A percentile compares a stretch with the other conserved stretches of the same genome.
These are phyloP conservation scores for Ochetophila trinervis DNA, from an alignment of 306 rosid genomes.

Conservation along the genomic window DNA sequence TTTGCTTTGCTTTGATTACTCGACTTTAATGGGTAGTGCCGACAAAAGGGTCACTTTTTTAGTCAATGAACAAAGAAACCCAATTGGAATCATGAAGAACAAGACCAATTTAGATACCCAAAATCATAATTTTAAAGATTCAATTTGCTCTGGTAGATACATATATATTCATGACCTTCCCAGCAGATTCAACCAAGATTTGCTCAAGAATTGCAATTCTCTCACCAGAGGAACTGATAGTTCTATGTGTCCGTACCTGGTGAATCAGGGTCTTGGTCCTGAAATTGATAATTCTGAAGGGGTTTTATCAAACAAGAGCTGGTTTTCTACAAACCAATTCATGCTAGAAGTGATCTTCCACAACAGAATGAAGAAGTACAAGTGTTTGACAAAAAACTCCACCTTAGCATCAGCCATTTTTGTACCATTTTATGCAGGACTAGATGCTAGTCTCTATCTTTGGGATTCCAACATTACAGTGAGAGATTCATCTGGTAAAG, in stretches of 20 bases:
- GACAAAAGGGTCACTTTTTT: slow-evolving; percentile 20
- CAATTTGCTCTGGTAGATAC: slow-evolving; percentile 52
- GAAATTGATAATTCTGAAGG: slow-evolving; percentile 28
- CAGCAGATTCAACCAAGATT: slow-evolving; percentile 50
- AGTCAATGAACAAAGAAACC: slow-evolving; percentile 21
- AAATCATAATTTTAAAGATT: slow-evolving; percentile 16
- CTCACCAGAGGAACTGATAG: slow-evolving; percentile 74
- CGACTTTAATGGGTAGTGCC: slow-evolving; percentile 25
- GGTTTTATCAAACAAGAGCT: slow-evolving; percentile 40
- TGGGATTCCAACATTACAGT: slow-evolving; percentile 53
- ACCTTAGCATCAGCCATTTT: slow-evolving; percentile 64
- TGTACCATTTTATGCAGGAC: slow-evolving; percentile 88
- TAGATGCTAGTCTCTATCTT: slow-evolving; percentile 69
- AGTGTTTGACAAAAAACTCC: slow-evolving; percentile 65
- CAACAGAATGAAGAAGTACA: slow-evolving; percentile 54
- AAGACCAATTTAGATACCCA: slow-evolving; percentile 4
- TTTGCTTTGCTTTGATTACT: slow-evolving; percentile 40
- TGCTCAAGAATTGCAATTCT: slow-evolving; percentile 44
- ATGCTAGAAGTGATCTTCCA: slow-evolving; percentile 79
- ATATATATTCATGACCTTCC: slow-evolving; percentile 65
- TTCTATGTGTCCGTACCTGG: slow-evolving; percentile 63
- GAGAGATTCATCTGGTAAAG: slow-evolving; percentile 58
- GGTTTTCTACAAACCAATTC: slow-evolving; percentile 82
- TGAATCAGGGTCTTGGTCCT: slow-evolving; percentile 67
- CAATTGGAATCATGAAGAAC: slow-evolving; percentile 14